Conservation (phyloP, 495 filamentous ascomycete genomes). For the Podospora pseudopauciseta region DNA sequence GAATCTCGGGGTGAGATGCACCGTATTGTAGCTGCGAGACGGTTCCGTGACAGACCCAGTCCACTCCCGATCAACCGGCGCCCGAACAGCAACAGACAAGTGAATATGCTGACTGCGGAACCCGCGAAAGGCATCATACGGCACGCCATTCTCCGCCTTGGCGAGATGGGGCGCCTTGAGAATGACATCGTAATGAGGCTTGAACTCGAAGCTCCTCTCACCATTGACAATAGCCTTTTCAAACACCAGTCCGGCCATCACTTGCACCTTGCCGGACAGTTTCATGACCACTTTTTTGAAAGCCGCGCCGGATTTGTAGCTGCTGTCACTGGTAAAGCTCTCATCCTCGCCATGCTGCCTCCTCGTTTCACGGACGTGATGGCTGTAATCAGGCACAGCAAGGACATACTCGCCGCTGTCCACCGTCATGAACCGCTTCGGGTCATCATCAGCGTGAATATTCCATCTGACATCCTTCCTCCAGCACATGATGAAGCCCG, state of each 20-base stretch:
- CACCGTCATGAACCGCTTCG: slow-evolving; percentile 89
- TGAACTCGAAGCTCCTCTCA: slow-evolving; percentile 78
- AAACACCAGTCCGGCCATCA: slow-evolving; percentile 86
- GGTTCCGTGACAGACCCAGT: slow-evolving; percentile 63
- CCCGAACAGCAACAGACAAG: slow-evolving; percentile 81
- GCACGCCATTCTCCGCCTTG: slow-evolving; percentile 50
- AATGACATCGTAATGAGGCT: slow-evolving; percentile 86
- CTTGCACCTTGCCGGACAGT: slow-evolving; percentile 88
- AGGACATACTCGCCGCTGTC: slow-evolving; percentile 92
- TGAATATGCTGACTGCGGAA: slow-evolving; percentile 96
- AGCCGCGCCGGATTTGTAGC: slow-evolving; percentile 65
- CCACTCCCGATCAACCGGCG: slow-evolving; percentile 80
- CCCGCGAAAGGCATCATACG: slow-evolving; percentile 87
- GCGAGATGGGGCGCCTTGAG: slow-evolving; percentile 74
- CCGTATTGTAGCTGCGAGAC: slow-evolving; percentile 87
- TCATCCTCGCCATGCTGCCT: slow-evolving; percentile 59
- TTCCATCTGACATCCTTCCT: slow-evolving; percentile 86
- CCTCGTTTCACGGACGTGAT: slow-evolving; percentile 69
- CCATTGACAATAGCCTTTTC: slow-evolving; percentile 67
- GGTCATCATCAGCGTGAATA: slow-evolving; percentile 75
- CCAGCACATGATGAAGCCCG: slow-evolving; percentile 97
- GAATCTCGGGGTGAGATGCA: slow-evolving; percentile 89
- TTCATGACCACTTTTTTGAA: slow-evolving; percentile 99
- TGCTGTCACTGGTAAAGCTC: slow-evolving; percentile 58
- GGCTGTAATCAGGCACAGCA: slow-evolving; percentile 88